These are phyloP conservation scores for Cercophora samala DNA, from an alignment of 495 filamentous ascomycete genomes.

Conservation along the genomic window DNA sequence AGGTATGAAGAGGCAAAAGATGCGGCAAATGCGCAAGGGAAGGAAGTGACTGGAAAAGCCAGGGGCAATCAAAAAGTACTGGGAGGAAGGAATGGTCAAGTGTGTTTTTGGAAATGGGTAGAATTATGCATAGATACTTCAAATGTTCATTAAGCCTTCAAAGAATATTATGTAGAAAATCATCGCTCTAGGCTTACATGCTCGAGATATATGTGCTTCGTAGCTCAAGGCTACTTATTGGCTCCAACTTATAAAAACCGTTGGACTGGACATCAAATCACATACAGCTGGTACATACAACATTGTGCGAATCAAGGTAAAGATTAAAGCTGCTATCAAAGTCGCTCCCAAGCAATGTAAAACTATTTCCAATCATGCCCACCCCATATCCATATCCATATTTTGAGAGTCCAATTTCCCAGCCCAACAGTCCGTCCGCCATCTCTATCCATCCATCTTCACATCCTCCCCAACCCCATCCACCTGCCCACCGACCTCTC, in stretches of 20 bases:
- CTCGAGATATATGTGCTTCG: too few species aligned
- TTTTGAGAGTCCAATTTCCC: too few species aligned
- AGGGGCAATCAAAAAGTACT: neutral
- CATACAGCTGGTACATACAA: too few species aligned
- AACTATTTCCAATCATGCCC: neutral
- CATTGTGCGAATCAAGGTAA: too few species aligned
- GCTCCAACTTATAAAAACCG: neutral
- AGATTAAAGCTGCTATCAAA: neutral
- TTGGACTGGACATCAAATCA: neutral
- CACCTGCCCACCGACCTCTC: conserved; percentile 31
- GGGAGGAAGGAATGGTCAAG: neutral
- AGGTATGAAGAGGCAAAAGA: neutral
- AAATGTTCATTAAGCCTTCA: neutral
- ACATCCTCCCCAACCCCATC: conserved; percentile 13
- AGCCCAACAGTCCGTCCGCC: too few species aligned
- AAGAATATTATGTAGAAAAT: neutral
- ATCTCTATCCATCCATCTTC: neutral
- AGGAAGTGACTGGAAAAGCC: neutral
- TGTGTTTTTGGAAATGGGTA: neutral
- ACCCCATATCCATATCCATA: neutral
- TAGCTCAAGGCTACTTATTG: neutral
- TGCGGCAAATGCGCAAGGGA: neutral
- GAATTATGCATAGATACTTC: neutral
- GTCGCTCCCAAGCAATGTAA: neutral
- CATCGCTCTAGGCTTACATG: too few species aligned